These are phyloP conservation scores for Rosa persica DNA, from an alignment of 306 rosid species.

Conservation along the genomic window DNA sequence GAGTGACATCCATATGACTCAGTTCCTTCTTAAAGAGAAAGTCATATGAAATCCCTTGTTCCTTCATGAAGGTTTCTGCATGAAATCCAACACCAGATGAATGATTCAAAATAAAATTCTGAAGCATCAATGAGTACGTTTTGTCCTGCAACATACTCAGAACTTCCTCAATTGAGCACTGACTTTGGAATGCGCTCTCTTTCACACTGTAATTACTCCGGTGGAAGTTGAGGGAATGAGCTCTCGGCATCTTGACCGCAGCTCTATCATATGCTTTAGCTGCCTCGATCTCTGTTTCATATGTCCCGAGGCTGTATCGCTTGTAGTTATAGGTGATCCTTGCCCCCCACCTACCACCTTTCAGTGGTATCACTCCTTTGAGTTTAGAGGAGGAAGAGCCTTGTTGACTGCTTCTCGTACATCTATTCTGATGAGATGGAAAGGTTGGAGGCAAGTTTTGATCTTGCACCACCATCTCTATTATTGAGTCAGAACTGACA, in stretches of 20 bases:
- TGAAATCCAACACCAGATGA: neutral
- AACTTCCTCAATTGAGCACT: slow-evolving; percentile 8
- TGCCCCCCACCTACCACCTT: slow-evolving; percentile 20
- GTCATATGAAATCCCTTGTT: neutral
- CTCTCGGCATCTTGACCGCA: neutral
- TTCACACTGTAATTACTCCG: neutral
- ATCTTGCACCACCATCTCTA: neutral
- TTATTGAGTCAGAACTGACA: neutral
- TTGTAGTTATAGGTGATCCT: slow-evolving; percentile 6
- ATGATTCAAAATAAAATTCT: neutral
- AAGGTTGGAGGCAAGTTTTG: neutral
- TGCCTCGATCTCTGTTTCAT: slow-evolving; percentile 12
- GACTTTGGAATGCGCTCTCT: slow-evolving; percentile 20
- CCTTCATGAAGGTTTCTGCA: slow-evolving; percentile 4
- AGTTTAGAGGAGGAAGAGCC: neutral
- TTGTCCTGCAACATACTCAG: slow-evolving; percentile 8
- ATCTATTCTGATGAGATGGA: neutral
- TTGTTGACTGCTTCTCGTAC: neutral
- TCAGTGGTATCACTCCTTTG: neutral
- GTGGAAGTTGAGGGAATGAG: slow-evolving; percentile 18
- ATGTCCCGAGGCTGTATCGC: slow-evolving; percentile 20
- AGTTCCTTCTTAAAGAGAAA: slow-evolving; percentile 10
- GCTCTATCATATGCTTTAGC: slow-evolving; percentile 20
- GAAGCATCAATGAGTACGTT: slow-evolving; percentile 6
- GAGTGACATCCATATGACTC: slow-evolving; percentile 16